phyloP scores from a whole-genome alignment of 1,284 basidiomycete genomes.

The Cystobasidium sp. region DNA sequence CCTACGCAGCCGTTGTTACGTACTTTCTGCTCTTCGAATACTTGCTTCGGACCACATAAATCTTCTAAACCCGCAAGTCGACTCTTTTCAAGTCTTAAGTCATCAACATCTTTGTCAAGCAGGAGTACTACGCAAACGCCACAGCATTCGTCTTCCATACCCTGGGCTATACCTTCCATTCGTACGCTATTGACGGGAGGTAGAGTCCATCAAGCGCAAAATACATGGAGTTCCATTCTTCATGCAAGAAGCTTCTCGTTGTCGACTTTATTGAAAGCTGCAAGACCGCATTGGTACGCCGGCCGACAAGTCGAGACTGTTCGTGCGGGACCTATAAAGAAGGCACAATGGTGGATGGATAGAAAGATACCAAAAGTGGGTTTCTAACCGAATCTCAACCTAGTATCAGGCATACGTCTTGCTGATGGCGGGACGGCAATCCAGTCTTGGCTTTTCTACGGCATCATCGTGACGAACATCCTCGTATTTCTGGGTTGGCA shows the following conservation, averaged over 20 bases:
- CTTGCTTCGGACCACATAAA: background rate
- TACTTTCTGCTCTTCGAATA: slow-evolving; percentile 5
- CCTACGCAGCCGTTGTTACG: background rate
- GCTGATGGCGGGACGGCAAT: background rate
- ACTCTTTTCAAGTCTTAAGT: too few relatives aligned
- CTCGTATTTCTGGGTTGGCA: slow-evolving; percentile 30
- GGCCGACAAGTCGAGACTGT: slow-evolving; percentile 32
- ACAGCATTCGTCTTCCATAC: too few relatives aligned
- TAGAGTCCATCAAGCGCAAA: background rate
- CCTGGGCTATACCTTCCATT: too few relatives aligned
- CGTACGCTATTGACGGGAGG: background rate
- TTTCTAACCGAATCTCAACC: background rate
- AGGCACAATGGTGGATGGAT: slow-evolving; percentile 30
- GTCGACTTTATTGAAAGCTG: slow-evolving; percentile 22
- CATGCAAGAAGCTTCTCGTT: slow-evolving; percentile 1
- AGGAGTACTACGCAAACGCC: too few relatives aligned
- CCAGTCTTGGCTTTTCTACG: slow-evolving; percentile 39
- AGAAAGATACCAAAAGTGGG: slow-evolving; percentile 28
- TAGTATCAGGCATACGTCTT: background rate
- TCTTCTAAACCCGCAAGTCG: too few relatives aligned
- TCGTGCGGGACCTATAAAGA: slow-evolving; percentile 28
- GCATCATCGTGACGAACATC: slow-evolving; percentile 34
- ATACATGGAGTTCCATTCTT: background rate
- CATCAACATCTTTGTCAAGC: too few relatives aligned
- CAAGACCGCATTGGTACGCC: slow-evolving; percentile 33